Base-by-base conservation (phyloP, 1,284 basidiomycete genomes). In the Termitomyces sp. region DNA sequence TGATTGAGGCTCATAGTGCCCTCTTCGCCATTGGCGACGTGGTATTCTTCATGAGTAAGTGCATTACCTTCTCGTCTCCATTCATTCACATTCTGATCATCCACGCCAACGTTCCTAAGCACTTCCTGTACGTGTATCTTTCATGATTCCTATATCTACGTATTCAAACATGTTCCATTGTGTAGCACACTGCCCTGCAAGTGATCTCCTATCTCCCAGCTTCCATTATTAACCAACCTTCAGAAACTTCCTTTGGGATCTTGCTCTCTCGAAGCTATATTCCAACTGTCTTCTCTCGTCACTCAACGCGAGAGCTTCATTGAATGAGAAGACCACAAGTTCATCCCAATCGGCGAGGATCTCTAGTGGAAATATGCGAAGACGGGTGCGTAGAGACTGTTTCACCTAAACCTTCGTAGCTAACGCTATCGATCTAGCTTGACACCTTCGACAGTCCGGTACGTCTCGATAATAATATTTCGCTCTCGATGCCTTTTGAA, bases 231-330 rank as follows among this genome's bases (percentile, higher is more conserved):
- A 33, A 24, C 44, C 21, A 48, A 19, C 33, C 10, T 47, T 34
- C 49, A 79, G 77, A 21, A 77, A 80, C 60, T 80, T 77, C 57
- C 56, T 76, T 35, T 80, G 74, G 70, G 79, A 80, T 61, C 68
- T 81, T 46, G 64, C 75, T 4, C 65, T 81, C 19, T 75, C 78
- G 3, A 80, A 80, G 46, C 68, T 82, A 2, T 82, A 82, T 59
- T 61, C 75, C n/a, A 81, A 81, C 56, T 77, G 78, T n/a, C 63
- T 81, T 1, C 62, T 82, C 45, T 80, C 77, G 3, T 77, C 78
- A 6, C 68, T 82, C 21, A 82, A 82, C 57, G 73, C 78, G 13
- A 76, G 79, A 16, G 61, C 63, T 4, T 46, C 59, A 3, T 49
- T 72, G 31, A 67, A 66, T 34, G 63, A 64, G 5, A 53, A 65